Percentiles rank a stretch among this genome's conserved stretches.
Evolutionary conservation across 2,329 filamentous ascomycete species (phyloP).

Genomic region (Aspergillus luchuensis): DNA sequence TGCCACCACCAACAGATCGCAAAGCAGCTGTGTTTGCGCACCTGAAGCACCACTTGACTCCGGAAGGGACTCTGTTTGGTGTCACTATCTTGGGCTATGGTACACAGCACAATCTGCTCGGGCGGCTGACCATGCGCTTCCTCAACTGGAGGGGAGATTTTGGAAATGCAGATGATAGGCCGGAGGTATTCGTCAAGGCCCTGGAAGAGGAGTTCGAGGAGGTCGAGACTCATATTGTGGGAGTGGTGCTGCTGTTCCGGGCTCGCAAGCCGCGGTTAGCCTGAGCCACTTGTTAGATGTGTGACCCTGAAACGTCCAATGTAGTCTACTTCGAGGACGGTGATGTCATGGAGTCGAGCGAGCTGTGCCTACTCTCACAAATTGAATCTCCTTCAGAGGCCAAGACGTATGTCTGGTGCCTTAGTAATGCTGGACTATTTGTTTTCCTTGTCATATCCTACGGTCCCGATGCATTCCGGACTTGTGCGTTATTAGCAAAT

Average conservation of each 20-base stretch:
- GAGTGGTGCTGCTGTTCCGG: conserved; percentile 9
- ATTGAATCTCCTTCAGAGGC: too few relatives aligned
- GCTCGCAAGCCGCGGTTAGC: conserved; percentile 3
- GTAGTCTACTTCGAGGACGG: too few relatives aligned
- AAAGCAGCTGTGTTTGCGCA: conserved; percentile 37
- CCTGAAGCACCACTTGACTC: conserved; percentile 36
- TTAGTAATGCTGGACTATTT: too few relatives aligned
- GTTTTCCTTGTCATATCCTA: too few relatives aligned
- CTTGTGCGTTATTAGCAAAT: too few relatives aligned
- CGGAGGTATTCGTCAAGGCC: conserved; percentile 1
- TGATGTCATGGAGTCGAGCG: too few relatives aligned
- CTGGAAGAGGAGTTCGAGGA: conserved; percentile 10
- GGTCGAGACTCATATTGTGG: conserved; percentile 10
- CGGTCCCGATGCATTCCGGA: too few relatives aligned
- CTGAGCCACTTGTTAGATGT: too few relatives aligned
- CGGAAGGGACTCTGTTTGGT: conserved; percentile 43
- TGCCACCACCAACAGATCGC: conserved; percentile 33
- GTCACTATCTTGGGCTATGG: conserved; percentile 41
- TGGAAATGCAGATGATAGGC: not conserved
- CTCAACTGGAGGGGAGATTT: too few relatives aligned
- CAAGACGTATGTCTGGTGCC: too few relatives aligned
- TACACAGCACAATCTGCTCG: conserved; percentile 30
- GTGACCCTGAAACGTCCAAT: too few relatives aligned
- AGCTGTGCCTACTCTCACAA: too few relatives aligned
- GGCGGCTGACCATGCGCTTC: conserved; percentile 4